Evolutionary conservation across 805 yeast species (phyloP), one percentile per base, ranked within the genome.

Genomic region (Suhomyces kilbournensis): DNA sequence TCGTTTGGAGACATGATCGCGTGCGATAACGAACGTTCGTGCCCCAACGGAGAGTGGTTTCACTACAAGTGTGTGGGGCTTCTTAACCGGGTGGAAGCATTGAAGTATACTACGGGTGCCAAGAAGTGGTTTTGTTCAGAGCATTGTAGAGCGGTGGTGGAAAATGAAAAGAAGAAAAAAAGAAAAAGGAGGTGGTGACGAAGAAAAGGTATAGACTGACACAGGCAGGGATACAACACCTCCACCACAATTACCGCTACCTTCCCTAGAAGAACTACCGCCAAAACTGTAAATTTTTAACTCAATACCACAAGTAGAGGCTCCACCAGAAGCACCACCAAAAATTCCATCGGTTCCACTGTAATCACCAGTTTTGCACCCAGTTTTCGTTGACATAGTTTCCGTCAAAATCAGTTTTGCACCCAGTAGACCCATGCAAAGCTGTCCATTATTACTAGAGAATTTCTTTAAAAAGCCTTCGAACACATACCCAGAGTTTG

Each of bases 11-110:
- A 60, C 39, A 66, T 66, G 70, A 66, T 66, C 19, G 70, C 65
- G 6, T 66, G 70, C 30, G 70, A 66, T 43, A 54, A 64, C 52
- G 68, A 64, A 50, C 61, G 56, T 3, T 53, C 65, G 14, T 75
- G 79, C 54, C 71, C 74, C 23, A 75, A 75, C 49, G 79, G 79
- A 1, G 78, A 72, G 30, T 75, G 79, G 79, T 75, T 75, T 47
- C 79, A 75, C 53, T 75, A 73, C 56, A 74, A 74, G 52, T 75
- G 79, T 55, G 78, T 75, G 25, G 78, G 78, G 10, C 60, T 72
- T 25, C 58, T 70, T 15, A 71, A 65, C 49, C 56, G 71, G 47
- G 77, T 70, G 8, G 76, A 72, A 39, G 76, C 76, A 7, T 50
- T 65, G 44, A 68, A 70, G 54, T 70, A 60, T 48, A 59, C 71